These are phyloP conservation scores for Yamadazyma sp. DNA, from an alignment of 805 yeast genomes.

Conservation along the genomic window DNA sequence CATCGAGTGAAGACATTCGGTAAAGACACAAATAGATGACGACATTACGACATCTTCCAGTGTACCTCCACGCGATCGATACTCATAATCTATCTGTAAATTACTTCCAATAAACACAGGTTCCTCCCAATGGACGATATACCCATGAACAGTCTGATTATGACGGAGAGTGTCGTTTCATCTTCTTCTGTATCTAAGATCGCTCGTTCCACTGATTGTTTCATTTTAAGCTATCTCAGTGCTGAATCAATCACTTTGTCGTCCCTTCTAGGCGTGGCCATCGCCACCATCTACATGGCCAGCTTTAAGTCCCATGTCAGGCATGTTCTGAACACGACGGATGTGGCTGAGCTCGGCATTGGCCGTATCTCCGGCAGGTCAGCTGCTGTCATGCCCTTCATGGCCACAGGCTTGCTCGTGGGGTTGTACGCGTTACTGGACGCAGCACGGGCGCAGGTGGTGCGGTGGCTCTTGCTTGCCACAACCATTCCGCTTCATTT, in stretches of 20 bases:
- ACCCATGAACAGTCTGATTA: too few species aligned
- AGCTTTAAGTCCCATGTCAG: neutral
- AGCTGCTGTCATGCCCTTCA: neutral
- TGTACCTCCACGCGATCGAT: too few species aligned
- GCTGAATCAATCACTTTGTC: neutral
- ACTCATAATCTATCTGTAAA: too few species aligned
- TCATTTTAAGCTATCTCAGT: too few species aligned
- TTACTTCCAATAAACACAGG: too few species aligned
- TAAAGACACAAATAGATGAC: too few species aligned
- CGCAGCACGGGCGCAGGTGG: neutral
- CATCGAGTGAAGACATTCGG: too few species aligned
- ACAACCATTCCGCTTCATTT: neutral
- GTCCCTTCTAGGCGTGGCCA: neutral
- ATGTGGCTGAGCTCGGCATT: conserved; percentile 1
- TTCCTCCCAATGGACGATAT: too few species aligned
- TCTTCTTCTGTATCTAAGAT: too few species aligned
- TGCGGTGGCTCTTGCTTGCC: neutral
- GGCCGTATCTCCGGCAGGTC: neutral
- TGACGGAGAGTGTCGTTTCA: too few species aligned
- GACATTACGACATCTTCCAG: too few species aligned
- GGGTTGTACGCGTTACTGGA: conserved; percentile 1
- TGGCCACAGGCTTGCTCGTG: neutral
- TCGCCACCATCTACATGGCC: conserved; percentile 4
- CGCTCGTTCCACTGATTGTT: too few species aligned
- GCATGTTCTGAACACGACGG: neutral